Evolutionary conservation across 768 basidiomycete genomes (phyloP).

Genomic region (Daedaleopsis sinensis): DNA sequence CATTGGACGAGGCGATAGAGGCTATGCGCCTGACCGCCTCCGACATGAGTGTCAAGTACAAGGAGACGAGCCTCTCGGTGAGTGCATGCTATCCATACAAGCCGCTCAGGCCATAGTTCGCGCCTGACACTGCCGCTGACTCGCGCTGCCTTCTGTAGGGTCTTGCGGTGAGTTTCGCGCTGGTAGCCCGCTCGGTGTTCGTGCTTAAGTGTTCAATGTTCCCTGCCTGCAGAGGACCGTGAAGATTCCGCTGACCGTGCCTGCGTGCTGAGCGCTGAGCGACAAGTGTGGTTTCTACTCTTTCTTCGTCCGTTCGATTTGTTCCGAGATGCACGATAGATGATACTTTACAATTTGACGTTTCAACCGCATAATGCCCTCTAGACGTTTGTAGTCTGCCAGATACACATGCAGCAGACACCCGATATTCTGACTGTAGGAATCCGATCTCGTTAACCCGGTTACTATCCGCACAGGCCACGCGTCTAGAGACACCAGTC

Average conservation of each 20-base stretch:
- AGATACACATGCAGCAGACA: too few species aligned
- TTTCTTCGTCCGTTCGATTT: neutral
- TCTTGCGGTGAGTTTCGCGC: constrained; percentile 51
- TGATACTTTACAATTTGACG: too few species aligned
- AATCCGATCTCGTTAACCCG: too few species aligned
- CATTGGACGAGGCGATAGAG: constrained; percentile 93
- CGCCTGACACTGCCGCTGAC: neutral
- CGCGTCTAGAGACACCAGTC: too few species aligned
- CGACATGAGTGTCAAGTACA: constrained; percentile 96
- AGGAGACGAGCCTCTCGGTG: constrained; percentile 92
- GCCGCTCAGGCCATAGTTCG: too few species aligned
- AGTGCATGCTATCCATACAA: constrained; percentile 30
- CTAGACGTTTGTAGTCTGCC: too few species aligned
- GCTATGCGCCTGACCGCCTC: constrained; percentile 91
- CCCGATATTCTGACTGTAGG: too few species aligned
- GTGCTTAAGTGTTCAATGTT: constrained; percentile 17
- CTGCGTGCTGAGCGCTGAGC: constrained; percentile 62
- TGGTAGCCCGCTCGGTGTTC: constrained; percentile 8
- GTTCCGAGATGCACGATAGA: too few species aligned
- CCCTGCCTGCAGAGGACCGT: constrained; percentile 65
- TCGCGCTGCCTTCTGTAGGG: constrained; percentile 40
- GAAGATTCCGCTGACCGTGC: constrained; percentile 82
- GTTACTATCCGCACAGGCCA: too few species aligned
- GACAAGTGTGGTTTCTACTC: too few species aligned
- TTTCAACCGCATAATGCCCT: neutral